A percentile compares a stretch with the other conserved stretches of the same genome.
Evolutionary conservation across 805 yeast genomes (phyloP).

Genomic region (Teunomyces cretensis): DNA sequence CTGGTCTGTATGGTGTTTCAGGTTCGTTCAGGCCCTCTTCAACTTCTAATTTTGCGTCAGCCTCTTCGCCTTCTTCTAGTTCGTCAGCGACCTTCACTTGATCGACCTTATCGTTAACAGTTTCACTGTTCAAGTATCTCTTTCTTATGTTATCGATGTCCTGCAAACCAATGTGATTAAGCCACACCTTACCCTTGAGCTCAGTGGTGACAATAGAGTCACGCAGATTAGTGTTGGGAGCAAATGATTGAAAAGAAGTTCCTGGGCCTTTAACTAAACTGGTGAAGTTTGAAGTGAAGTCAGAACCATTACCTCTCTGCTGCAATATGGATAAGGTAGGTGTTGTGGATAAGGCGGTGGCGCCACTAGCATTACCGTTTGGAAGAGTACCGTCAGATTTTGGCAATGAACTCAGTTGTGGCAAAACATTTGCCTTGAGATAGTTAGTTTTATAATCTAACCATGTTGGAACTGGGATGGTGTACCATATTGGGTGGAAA

Average conservation of each 20-base stretch:
- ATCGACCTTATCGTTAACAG: conserved; percentile 2
- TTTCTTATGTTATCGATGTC: conserved; percentile 28
- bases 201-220: conserved; percentile 32
- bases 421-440: conserved; percentile 11
- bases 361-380: conserved; percentile 4
- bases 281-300: conserved; percentile 11
- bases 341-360: conserved; percentile 4
- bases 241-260: conserved; percentile 33
- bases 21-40: conserved; percentile 4
- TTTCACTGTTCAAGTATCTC: conserved; percentile 10
- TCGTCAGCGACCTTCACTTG: conserved; percentile 11
- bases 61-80: conserved; percentile 13
- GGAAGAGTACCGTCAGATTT: conserved; percentile 3
- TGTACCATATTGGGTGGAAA: conserved; percentile 47
- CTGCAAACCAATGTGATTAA: conserved; percentile 36
- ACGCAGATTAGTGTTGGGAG: conserved; percentile 35
- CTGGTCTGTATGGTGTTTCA: conserved; percentile 6
- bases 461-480: conserved; percentile 44
- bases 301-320: conserved; percentile 19
- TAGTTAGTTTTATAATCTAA: conserved; percentile 28
- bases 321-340: conserved; percentile 24
- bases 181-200: conserved; percentile 37
- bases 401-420: not conserved
- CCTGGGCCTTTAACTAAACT: conserved; percentile 11
- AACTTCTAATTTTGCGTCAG: conserved; percentile 8